Evolutionary conservation across 768 basidiomycete species (phyloP), one percentile per base, ranked within the genome.

Genomic region (Pleurotus tuoliensis): DNA sequence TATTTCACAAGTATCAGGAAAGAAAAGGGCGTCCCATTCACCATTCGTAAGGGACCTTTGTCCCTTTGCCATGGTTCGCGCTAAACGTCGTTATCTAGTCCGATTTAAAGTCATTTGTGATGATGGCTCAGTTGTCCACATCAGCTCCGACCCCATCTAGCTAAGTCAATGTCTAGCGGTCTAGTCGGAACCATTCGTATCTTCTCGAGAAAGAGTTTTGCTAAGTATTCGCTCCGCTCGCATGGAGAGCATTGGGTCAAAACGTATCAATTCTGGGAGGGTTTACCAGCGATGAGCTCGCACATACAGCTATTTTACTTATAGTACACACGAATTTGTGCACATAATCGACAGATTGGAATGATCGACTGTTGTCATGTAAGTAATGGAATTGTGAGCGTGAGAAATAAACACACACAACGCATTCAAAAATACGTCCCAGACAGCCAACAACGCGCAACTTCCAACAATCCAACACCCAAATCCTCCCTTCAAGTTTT

Each of bases 1-100:
- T 92, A 92, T 65, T 92, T 92, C 67, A 92, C 90, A 2, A 91
- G 88, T 66, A 86, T 92, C 56, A 79, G 90, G 43, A 86, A 83
- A 71, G 82, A 78, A 13, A 92, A 90, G 64, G 89, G 88, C 7
- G 71, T 79, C 40, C 80, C 80, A 1, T 92, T 88, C 66, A 83
- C 79, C 34, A 84, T 86, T 3, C 64, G 88, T 92, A 67, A 59
- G 86, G 30, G 11, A 34, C 79, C 4, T 20, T 13, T 11, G n/a
- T 41, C 38, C 38, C n/a, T 49, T 49, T 55, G 15, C 43, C 4
- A 22, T 30, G 18, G 25, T 25, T 22, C 51, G 20, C 11, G 40
- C 18, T 8, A 59, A 59, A 24, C 27, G 24, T 30, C 30, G 43
- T 53, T 16, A 38, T 55, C 11, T 61, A 87, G 86, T 88, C 55